A percentile compares a stretch with the other conserved stretches of the same genome.
These are phyloP conservation scores for Lachancea sp. DNA, from an alignment of 805 yeast species.

Conservation along the genomic window DNA sequence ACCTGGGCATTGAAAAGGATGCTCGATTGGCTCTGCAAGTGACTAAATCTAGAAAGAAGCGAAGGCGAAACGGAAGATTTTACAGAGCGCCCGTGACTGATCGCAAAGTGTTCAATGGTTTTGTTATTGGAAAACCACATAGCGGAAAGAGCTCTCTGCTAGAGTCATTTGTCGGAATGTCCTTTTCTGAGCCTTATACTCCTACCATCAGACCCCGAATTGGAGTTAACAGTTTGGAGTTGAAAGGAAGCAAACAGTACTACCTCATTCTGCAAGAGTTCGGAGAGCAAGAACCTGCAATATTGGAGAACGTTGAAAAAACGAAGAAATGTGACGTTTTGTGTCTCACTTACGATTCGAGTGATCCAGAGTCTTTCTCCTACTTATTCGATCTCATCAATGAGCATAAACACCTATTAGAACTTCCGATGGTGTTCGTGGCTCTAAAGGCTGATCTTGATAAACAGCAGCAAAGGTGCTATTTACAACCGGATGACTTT, in stretches of 20 bases:
- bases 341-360: slow-evolving; percentile 86
- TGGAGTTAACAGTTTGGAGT: slow-evolving; percentile 87
- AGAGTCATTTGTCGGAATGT: slow-evolving; percentile 73
- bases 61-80: slow-evolving; percentile 57
- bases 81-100: slow-evolving; percentile 69
- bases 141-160: slow-evolving; percentile 84
- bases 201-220: slow-evolving; percentile 78
- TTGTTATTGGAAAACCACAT: slow-evolving; percentile 74
- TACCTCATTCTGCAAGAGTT: slow-evolving; percentile 85
- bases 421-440: slow-evolving; percentile 78
- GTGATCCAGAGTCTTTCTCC: slow-evolving; percentile 93
- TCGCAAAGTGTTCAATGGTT: slow-evolving; percentile 88
- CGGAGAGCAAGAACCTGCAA: slow-evolving; percentile 80
- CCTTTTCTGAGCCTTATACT: slow-evolving; percentile 60
- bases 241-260: slow-evolving; percentile 93
- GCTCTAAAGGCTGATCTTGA: slow-evolving; percentile 94
- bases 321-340: slow-evolving; percentile 85
- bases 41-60: slow-evolving; percentile 70
- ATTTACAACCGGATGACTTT: slow-evolving; percentile 80
- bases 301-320: slow-evolving; percentile 60
- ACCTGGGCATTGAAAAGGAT: slow-evolving; percentile 72
- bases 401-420: slow-evolving; percentile 50
- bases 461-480: slow-evolving; percentile 87
- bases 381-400: slow-evolving; percentile 65
- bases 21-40: slow-evolving; percentile 57